Base-by-base conservation (phyloP, 78 protist genomes). In the Mantamonas sphyraenae region DNA sequence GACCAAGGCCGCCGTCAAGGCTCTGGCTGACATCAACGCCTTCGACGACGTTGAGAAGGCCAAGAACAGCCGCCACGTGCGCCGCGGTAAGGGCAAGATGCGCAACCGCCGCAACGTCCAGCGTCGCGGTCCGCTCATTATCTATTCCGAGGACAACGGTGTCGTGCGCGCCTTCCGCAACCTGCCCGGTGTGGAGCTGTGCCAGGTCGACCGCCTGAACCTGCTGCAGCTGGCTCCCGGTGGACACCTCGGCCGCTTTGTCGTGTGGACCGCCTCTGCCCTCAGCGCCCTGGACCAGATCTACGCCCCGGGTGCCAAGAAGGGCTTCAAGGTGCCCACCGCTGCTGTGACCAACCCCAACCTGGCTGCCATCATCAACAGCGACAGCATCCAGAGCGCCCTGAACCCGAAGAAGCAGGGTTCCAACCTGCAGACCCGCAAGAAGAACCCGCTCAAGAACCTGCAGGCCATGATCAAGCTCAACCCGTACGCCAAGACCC, bases 201-300 rank as follows among this genome's bases (percentile, higher is more conserved):
- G 77, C 84, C 20, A 24, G 68, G 99, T 98, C 38, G 50, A 59
- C 61, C 53, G 91, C 64, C 85, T 98, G 56, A 98, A 95, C 92
- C 90, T 98, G 55, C 91, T 97, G 55, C 90, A 96, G 83, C 95
- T 98, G 65, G 99, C 99, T 66, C 99, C 99, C 35, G 99, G 99
- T 77, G 99, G 99, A 37, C 99, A 96, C 87, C 57, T 98, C 33
- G 99, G 99, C 76, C 94, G 99, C 72, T 92, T 97, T 85, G 43
- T 93, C 93, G 85, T 98, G 89, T 98, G 99, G 99, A 86, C 99
- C 55, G 68, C 93, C 82, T 69, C 76, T 51, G 99, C 99, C 56
- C 95, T 97, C 90, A 76, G 79, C 79, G 50, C 68, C 71, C 88
- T 98, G 43, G 94, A 94, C 82, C 1, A 17, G 24, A 16, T 88